Conservation (phyloP, 73 alveolate species). For the Blepharisma japonicum region DNA sequence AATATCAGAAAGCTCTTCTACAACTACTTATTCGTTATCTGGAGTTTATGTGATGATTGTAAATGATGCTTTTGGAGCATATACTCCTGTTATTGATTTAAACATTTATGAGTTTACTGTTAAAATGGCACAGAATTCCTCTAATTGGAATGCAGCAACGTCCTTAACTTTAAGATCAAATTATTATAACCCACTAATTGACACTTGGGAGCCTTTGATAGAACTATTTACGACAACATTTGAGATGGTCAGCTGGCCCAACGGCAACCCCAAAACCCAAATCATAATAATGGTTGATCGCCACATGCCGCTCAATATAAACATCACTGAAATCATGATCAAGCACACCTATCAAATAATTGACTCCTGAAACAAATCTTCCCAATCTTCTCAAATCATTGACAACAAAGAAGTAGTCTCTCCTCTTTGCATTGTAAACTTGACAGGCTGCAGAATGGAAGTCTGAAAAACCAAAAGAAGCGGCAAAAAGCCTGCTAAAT, state of each 20-base stretch:
- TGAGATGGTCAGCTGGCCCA: constrained; percentile 38
- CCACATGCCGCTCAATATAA: constrained; percentile 3
- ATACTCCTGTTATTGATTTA: constrained; percentile 52
- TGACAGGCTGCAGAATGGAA: constrained; percentile 4
- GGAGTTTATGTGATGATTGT: constrained; percentile 32
- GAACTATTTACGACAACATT: constrained; percentile 41
- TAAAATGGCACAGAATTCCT: constrained; percentile 21
- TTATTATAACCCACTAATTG: constrained; percentile 52
- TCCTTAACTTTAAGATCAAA: constrained; percentile 36
- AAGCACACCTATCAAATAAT: neutral
- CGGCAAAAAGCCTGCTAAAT: neutral
- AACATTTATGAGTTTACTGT: constrained; percentile 37
- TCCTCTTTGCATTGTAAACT: constrained; percentile 13
- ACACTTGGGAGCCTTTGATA: constrained; percentile 52
- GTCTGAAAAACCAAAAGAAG: neutral
- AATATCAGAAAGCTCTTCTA: neutral
- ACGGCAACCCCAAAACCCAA: constrained; percentile 41
- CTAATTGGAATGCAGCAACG: constrained; percentile 31
- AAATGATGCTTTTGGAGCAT: constrained; percentile 53
- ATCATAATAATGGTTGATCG: constrained; percentile 15
- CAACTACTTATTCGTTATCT: neutral
- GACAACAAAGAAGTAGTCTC: constrained; percentile 10
- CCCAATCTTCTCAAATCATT: neutral
- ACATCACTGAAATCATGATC: constrained; percentile 24
- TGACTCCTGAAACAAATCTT: neutral